Conservation (phyloP, 1,139 yeast species). For the Cylindricascospora bacillispora region DNA sequence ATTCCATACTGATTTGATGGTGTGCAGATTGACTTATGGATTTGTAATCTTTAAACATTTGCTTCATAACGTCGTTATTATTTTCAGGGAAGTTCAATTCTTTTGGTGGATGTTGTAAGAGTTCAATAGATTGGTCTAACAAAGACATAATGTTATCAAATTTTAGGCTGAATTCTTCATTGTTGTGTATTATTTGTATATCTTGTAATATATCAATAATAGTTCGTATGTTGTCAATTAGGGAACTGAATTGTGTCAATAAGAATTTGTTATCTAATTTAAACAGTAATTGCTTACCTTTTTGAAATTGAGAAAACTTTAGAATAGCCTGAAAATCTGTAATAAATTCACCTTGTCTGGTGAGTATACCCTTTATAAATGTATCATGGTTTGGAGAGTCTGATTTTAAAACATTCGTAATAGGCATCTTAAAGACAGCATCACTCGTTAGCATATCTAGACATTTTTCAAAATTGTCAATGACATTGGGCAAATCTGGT, state of each 20-base stretch:
- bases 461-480: conserved; percentile 28
- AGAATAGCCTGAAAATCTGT: conserved; percentile 21
- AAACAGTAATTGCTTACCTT: conserved; percentile 17
- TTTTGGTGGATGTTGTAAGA: conserved; percentile 24
- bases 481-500: conserved; percentile 28
- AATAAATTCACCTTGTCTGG: conserved; percentile 19
- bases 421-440: no score
- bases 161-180: conserved; percentile 9
- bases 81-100: conserved; percentile 21
- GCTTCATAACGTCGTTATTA: conserved; percentile 17
- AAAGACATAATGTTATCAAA: conserved; percentile 11
- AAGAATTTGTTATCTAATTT: conserved; percentile 17
- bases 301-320: conserved; percentile 20
- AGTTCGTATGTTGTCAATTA: conserved; percentile 8
- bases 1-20: conserved; percentile 19
- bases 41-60: conserved; percentile 14
- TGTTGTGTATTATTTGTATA: conserved; percentile 12
- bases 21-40: conserved; percentile 17
- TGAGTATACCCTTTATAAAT: conserved; percentile 20
- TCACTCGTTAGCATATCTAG: conserved; percentile 23
- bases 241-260: conserved; percentile 15
- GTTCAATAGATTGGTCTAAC: conserved; percentile 16
- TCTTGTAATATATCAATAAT: conserved; percentile 12
- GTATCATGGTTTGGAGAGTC: no score
- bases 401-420: no score